These are phyloP conservation scores for Apiotrichum siamense DNA, from an alignment of 1,284 basidiomycete species.

Conservation along the genomic window DNA sequence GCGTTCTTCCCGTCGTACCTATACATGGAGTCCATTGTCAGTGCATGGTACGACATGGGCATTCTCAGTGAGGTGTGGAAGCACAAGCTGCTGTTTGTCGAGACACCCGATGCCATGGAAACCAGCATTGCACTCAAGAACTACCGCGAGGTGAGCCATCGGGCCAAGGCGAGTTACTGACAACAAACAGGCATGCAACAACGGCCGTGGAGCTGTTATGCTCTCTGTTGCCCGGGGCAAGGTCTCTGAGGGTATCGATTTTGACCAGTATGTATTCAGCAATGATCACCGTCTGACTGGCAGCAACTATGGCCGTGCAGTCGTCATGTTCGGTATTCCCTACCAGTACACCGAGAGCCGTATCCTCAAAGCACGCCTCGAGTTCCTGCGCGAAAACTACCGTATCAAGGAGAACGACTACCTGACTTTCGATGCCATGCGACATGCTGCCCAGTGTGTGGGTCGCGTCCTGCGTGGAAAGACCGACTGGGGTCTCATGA, in stretches of 20 bases:
- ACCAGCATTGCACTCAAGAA: constrained; percentile 97
- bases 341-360: constrained; percentile 99
- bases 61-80: constrained; percentile 99
- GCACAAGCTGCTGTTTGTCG: constrained; percentile 98
- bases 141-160: constrained; percentile 71
- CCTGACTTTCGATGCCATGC: constrained; percentile 98
- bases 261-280: constrained; percentile 63
- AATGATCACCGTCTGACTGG: not conserved
- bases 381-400: constrained; percentile 97
- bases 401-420: constrained; percentile 98
- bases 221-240: constrained; percentile 97
- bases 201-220: constrained; percentile 92
- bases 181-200: constrained; percentile 79
- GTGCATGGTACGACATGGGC: constrained; percentile 99
- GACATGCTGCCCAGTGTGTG: constrained; percentile 98
- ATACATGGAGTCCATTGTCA: constrained; percentile 99
- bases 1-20: constrained; percentile 99
- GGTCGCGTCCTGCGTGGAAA: constrained; percentile 96
- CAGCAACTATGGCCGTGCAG: constrained; percentile 89
- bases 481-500: constrained; percentile 99
- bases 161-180: not conserved
- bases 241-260: constrained; percentile 99
- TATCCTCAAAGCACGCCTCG: constrained; percentile 92
- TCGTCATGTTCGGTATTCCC: constrained; percentile 99
- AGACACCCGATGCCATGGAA: constrained; percentile 98